Conservation (phyloP, 768 basidiomycete genomes). For the Tricholoma furcatifolium region DNA sequence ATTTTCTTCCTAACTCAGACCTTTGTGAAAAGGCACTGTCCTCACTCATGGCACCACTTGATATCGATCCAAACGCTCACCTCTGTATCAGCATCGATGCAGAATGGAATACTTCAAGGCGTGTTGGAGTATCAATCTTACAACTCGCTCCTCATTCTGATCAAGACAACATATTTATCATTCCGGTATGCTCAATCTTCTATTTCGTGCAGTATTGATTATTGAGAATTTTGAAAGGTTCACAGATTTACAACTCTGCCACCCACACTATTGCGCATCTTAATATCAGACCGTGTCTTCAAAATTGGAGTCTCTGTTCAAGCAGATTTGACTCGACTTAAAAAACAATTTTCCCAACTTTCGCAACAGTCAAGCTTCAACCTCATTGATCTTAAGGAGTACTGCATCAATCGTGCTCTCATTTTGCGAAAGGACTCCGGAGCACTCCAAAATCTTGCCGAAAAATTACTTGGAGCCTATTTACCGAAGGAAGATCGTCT, state of each 20-base stretch:
- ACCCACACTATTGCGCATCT: not conserved
- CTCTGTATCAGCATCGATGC: constrained; percentile 1
- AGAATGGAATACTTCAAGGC: not conserved
- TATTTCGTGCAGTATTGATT: not conserved
- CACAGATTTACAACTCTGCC: not conserved
- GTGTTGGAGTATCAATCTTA: not conserved
- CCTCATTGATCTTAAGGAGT: constrained; percentile 8
- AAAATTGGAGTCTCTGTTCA: constrained; percentile 4
- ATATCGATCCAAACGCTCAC: not conserved
- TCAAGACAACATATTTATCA: not conserved
- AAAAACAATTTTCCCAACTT: constrained; percentile 9
- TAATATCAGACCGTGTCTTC: constrained; percentile 5
- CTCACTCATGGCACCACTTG: not conserved
- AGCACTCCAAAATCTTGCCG: not conserved
- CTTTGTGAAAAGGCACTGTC: not conserved
- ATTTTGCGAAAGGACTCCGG: constrained; percentile 1
- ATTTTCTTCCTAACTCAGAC: not conserved
- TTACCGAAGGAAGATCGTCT: constrained; percentile 2
- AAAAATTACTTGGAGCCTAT: not conserved
- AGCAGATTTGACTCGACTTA: constrained; percentile 2
- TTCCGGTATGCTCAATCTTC: not conserved
- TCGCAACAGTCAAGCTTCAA: not conserved
- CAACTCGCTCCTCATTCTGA: not conserved
- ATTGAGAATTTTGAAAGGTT: not conserved
- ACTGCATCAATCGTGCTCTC: not conserved